A percentile compares a stretch with the other conserved stretches of the same genome.
Evolutionary conservation across 192 early-diverging fungal species (phyloP).

Genomic region (Backusella tuberculispora): DNA sequence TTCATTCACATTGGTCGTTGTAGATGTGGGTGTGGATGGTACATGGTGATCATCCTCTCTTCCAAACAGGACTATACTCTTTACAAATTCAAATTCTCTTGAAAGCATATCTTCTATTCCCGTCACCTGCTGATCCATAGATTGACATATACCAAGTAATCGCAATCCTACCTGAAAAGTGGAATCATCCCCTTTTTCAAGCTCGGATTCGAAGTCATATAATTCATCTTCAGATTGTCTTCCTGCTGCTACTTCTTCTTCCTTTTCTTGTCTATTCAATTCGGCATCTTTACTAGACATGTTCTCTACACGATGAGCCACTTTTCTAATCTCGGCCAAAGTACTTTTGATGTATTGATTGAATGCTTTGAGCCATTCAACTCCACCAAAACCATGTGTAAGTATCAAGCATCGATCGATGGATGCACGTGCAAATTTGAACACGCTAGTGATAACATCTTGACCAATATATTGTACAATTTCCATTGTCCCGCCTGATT

Average conservation of each 20-base stretch:
- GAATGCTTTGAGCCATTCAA: conserved; percentile 55
- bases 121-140: conserved; percentile 45
- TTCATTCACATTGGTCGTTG: background rate
- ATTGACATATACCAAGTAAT: conserved; percentile 57
- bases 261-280: conserved; percentile 31
- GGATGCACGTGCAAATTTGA: conserved; percentile 20
- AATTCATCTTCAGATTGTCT: conserved; percentile 31
- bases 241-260: conserved; percentile 40
- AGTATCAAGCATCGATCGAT: conserved; percentile 57
- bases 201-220: conserved; percentile 6
- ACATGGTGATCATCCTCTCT: background rate
- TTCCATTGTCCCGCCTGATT: conserved; percentile 36
- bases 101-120: conserved; percentile 43
- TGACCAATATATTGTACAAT: conserved; percentile 53
- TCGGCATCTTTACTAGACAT: conserved; percentile 49
- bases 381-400: conserved; percentile 65
- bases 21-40: conserved; percentile 1
- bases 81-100: conserved; percentile 11
- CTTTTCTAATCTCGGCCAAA: background rate
- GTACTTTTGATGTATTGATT: conserved; percentile 1
- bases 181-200: conserved; percentile 49
- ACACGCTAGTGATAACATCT: conserved; percentile 2
- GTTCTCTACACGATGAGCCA: conserved; percentile 51
- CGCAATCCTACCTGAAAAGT: conserved; percentile 71
- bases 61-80: background rate